A percentile compares a stretch with the other conserved stretches of the same genome.
Conservation (phyloP, 371 early-diverging fungal genomes). For the Gilbertella persicaria region DNA sequence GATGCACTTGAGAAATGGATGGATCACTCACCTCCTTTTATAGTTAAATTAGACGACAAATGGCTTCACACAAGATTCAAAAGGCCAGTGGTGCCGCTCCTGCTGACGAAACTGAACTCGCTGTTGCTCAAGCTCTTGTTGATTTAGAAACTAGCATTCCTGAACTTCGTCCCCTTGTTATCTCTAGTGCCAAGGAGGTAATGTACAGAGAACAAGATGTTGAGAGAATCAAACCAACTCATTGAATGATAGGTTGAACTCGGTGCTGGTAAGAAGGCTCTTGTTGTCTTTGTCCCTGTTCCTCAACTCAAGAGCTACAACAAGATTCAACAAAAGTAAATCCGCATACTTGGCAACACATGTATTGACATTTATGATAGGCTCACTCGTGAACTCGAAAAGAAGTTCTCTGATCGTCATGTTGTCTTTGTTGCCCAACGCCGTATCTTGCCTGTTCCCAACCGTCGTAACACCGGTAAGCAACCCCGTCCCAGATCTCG, state of each 20-base stretch:
- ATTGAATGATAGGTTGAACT: constrained; percentile 71
- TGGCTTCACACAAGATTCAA: constrained; percentile 64
- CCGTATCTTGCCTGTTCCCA: constrained; percentile 92
- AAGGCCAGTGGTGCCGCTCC: constrained; percentile 76
- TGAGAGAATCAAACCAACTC: neutral
- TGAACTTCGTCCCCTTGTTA: constrained; percentile 89
- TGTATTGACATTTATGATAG: neutral
- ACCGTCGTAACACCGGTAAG: constrained; percentile 83
- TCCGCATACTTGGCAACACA: neutral
- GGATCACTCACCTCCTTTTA: constrained; percentile 3
- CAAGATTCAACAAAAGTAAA: constrained; percentile 88
- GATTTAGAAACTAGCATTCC: constrained; percentile 91
- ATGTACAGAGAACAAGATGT: neutral
- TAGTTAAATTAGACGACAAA: constrained; percentile 23
- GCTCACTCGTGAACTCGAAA: constrained; percentile 97
- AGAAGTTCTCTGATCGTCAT: constrained; percentile 99
- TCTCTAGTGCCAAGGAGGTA: constrained; percentile 93
- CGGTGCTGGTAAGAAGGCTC: constrained; percentile 91
- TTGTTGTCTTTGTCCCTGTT: constrained; percentile 95
- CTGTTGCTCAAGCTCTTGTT: constrained; percentile 91
- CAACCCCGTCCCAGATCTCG: constrained; percentile 95
- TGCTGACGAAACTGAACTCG: constrained; percentile 86
- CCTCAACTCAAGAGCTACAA: constrained; percentile 90
- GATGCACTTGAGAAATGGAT: constrained; percentile 13
- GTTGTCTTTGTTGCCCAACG: constrained; percentile 95